Conservation (phyloP, 1,139 yeast genomes). For the Yamadazyma oceani region DNA sequence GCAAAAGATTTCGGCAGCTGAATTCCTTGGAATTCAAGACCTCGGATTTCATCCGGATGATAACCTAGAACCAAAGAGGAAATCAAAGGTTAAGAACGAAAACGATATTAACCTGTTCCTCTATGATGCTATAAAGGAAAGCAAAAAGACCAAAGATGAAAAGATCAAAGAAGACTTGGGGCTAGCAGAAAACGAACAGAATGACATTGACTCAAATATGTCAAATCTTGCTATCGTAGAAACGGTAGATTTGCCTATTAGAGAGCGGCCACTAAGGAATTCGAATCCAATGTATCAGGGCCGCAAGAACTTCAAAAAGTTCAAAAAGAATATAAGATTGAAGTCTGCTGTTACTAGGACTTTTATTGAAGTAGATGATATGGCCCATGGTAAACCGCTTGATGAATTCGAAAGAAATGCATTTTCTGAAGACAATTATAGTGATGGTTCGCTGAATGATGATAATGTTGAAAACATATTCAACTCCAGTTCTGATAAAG, state of each 20-base stretch:
- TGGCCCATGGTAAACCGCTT: not conserved
- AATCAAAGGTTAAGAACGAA: not conserved
- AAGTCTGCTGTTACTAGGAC: conserved; percentile 25
- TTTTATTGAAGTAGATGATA: conserved; percentile 23
- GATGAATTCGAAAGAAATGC: conserved; percentile 7
- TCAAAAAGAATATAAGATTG: conserved; percentile 28
- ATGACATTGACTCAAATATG: conserved; percentile 16
- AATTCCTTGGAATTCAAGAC: not conserved
- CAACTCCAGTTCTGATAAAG: conserved; percentile 7
- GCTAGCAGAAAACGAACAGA: conserved; percentile 16
- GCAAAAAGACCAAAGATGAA: conserved; percentile 29
- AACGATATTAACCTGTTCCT: conserved; percentile 11
- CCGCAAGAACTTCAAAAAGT: conserved; percentile 40
- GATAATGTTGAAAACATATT: conserved; percentile 20
- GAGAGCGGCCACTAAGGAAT: conserved; percentile 8
- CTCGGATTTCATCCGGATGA: conserved; percentile 1
- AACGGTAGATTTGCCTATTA: conserved; percentile 25
- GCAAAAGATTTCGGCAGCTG: not conserved
- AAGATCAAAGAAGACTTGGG: conserved; percentile 32
- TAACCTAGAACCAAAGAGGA: not conserved
- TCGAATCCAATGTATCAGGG: conserved; percentile 17
- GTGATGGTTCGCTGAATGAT: not conserved
- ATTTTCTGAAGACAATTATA: conserved; percentile 17
- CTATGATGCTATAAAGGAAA: conserved; percentile 34
- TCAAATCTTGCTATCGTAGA: conserved; percentile 38